Evolutionary conservation across 306 rosid species (phyloP), one percentile per base, ranked within the genome.

Genomic region (Elaeagnus macrophylla): DNA sequence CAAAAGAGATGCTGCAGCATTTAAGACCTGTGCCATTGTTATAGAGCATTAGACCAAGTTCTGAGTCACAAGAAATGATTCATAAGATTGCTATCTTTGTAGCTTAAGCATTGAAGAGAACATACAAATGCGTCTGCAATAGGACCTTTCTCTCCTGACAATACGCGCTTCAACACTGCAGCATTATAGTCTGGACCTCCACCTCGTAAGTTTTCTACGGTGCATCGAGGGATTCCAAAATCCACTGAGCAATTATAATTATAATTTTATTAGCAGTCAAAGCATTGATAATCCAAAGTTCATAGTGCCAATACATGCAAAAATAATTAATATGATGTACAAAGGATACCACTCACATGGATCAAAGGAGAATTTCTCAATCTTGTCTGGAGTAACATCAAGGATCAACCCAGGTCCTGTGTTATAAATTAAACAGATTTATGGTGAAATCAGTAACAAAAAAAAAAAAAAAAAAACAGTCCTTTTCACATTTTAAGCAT

Each of bases 61-160:
- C 39, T 65, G 36, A 17, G 32, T 44, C 36, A 12, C 20, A 40
- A 14, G 54, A 46, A 51, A 37, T n/a, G 48, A 16, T n/a, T 15
- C 37, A 53, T 16, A 9, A 59, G 35, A 63, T 44, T 48, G 18
- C 45, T 18, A 43, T 60, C 47, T 46, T 60, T 38, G 5, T 40
- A 68, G 37, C 32, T 25, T n/a, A n/a, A n/a, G 15, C 17, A 32
- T 13, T 0, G 16, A 53, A 16, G 38, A 43, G 42, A 32, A 78
- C 99, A 62, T 71, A 93, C 99, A 37, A 93, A 55, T 60, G 99
- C 93, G 81, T 93, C 82, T 25, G 99, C 99, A 58, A 80, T 51
- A 41, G 80, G 62, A 61, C 99, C 88, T 49, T 59, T 77, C 70
- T 93, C 94, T 37, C 99, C 99, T 3, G 85, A 84, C 44, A 93